These are phyloP conservation scores for Hapsidospora chrysogenum DNA, from an alignment of 495 filamentous ascomycete species.

Conservation along the genomic window DNA sequence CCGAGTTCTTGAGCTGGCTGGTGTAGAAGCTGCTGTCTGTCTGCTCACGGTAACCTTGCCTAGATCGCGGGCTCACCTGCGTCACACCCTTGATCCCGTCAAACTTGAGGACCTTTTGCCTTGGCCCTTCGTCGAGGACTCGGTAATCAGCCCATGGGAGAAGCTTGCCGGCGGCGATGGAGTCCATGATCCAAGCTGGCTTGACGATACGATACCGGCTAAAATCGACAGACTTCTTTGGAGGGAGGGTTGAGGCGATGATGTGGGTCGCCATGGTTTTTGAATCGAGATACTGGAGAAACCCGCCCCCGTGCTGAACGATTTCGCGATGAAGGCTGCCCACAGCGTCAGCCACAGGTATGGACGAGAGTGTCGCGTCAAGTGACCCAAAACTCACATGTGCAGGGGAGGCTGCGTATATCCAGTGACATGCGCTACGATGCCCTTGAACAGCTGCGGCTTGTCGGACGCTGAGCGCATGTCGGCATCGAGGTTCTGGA, in stretches of 20 bases:
- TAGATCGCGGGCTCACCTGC: slow-evolving; percentile 31
- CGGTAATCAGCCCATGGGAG: slow-evolving; percentile 75
- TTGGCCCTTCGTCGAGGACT: slow-evolving; percentile 62
- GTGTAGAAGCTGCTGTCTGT: slow-evolving; percentile 66
- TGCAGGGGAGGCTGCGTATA: slow-evolving; percentile 86
- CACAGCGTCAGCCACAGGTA: too few species aligned
- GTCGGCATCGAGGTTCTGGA: slow-evolving; percentile 82
- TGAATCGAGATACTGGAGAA: slow-evolving; percentile 85
- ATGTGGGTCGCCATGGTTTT: slow-evolving; percentile 93
- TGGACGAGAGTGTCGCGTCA: too few species aligned
- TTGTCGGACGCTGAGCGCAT: slow-evolving; percentile 53
- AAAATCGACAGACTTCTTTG: slow-evolving; percentile 83
- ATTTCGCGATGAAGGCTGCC: slow-evolving; percentile 55
- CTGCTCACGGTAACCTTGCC: slow-evolving; percentile 52
- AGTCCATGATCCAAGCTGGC: slow-evolving; percentile 91
- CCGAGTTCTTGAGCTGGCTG: slow-evolving; percentile 37
- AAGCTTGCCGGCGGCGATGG: slow-evolving; percentile 59
- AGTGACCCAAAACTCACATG: slow-evolving; percentile 32
- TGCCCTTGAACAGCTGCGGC: slow-evolving; percentile 71
- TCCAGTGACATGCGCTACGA: slow-evolving; percentile 81
- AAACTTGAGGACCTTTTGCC: slow-evolving; percentile 56
- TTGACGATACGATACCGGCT: slow-evolving; percentile 77
- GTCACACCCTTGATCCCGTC: slow-evolving; percentile 51
- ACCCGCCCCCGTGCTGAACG: slow-evolving; percentile 79
- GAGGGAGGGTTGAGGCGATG: slow-evolving; percentile 75